Percentiles rank a stretch among this genome's conserved stretches.
These are phyloP conservation scores for Cryptococcus maquisensis DNA, from an alignment of 1,284 basidiomycete species.

Conservation along the genomic window DNA sequence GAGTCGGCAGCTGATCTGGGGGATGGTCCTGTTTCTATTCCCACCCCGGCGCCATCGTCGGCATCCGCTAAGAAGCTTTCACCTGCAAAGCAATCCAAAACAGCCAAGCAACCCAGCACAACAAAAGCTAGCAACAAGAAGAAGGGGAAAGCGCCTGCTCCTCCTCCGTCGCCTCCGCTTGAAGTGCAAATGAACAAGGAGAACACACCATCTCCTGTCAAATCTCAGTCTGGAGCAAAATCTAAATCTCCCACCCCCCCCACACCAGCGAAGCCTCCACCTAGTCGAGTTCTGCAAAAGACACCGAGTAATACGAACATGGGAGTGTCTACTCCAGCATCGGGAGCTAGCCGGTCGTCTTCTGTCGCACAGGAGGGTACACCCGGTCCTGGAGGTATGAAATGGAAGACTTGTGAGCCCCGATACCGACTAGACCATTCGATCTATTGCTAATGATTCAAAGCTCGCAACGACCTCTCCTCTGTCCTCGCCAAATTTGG, in stretches of 20 bases:
- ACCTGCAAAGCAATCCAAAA: no score
- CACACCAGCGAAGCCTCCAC: no score
- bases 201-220: background rate
- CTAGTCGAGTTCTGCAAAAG: no score
- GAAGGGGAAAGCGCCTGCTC: background rate
- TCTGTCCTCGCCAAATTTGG: constrained; percentile 41
- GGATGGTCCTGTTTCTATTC: no score
- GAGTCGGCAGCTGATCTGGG: no score
- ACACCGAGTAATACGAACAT: no score
- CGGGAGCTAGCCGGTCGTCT: constrained; percentile 7
- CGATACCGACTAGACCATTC: no score
- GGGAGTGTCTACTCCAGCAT: constrained; percentile 6
- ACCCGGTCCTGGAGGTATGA: constrained; percentile 22
- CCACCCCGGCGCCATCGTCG: no score
- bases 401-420: constrained; percentile 40
- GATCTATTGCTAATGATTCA: background rate
- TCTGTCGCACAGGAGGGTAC: constrained; percentile 15
- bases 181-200: background rate
- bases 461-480: constrained; percentile 43
- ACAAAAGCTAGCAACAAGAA: no score
- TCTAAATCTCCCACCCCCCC: background rate
- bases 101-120: no score
- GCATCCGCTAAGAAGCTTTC: no score
- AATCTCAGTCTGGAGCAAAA: background rate
- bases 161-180: background rate